Conservation (phyloP, 805 yeast species). For the Zygosaccharomyces lentus region DNA sequence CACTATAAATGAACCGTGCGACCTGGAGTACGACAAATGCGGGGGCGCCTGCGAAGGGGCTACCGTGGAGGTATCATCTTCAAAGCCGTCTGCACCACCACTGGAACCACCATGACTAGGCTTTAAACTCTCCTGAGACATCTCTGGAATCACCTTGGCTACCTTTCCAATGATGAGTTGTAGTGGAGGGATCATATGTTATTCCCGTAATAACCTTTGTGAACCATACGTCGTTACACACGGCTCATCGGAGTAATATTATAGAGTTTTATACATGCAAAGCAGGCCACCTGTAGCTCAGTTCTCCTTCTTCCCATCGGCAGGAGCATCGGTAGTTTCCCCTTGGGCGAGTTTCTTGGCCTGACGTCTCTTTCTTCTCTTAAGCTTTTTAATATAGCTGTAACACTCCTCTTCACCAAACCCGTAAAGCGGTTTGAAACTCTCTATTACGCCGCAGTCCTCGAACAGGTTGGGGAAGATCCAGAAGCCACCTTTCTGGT, state of each 20-base stretch:
- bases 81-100: not conserved
- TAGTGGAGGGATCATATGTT: not conserved
- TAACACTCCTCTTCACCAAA: constrained; percentile 55
- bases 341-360: constrained; percentile 17
- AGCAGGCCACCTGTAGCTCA: not conserved
- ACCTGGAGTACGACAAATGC: constrained; percentile 12
- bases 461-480: constrained; percentile 92
- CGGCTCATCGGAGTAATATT: constrained; percentile 1
- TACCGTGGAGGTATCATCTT: constrained; percentile 12
- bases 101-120: not conserved
- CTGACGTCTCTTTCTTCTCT: constrained; percentile 30
- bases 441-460: constrained; percentile 89
- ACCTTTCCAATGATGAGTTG: not conserved
- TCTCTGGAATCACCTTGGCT: not conserved
- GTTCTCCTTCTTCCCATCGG: constrained; percentile 4
- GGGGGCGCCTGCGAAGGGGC: constrained; percentile 11
- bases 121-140: constrained; percentile 8
- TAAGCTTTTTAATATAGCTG: constrained; percentile 31
- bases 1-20: constrained; percentile 16
- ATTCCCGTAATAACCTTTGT: not conserved
- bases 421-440: constrained; percentile 85
- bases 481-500: constrained; percentile 78
- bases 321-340: not conserved
- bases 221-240: constrained; percentile 3
- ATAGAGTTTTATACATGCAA: constrained; percentile 5